These are phyloP conservation scores for Suhomyces panamericanus DNA, from an alignment of 1,139 yeast genomes.

Conservation along the genomic window DNA sequence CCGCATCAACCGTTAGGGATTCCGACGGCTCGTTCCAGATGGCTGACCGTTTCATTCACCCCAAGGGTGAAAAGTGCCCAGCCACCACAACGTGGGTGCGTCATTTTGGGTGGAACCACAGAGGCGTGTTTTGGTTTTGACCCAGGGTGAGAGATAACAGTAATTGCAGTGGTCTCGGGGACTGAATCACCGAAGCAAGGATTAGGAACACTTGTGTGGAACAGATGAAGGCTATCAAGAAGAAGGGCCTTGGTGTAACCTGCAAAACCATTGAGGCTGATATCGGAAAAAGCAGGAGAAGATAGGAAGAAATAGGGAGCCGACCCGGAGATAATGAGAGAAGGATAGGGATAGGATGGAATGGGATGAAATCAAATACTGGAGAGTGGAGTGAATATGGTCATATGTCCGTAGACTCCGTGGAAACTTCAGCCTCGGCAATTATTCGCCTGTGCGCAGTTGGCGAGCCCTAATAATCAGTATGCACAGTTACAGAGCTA, in stretches of 20 bases:
- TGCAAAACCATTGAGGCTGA: conserved; percentile 2
- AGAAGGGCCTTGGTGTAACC: not conserved
- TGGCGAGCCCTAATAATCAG: no score
- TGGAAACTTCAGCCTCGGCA: no score
- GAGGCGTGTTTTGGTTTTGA: not conserved
- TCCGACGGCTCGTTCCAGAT: no score
- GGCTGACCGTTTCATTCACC: no score
- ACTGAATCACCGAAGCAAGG: conserved; percentile 1
- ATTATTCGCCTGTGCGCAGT: no score
- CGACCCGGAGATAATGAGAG: not conserved
- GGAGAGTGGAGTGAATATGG: no score
- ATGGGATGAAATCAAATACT: no score
- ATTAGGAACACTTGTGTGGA: conserved; percentile 1
- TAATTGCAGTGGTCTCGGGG: no score
- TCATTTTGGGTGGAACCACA: not conserved
- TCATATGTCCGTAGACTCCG: no score
- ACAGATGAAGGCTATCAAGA: not conserved
- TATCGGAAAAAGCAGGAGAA: not conserved
- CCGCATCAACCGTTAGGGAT: not conserved
- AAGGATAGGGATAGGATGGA: not conserved
- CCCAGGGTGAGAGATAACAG: no score
- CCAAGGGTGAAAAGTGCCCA: no score
- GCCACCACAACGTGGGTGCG: not conserved
- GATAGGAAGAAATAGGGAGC: not conserved
- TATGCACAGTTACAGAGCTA: no score